Percentiles rank a stretch among this genome's conserved stretches.
These are phyloP conservation scores for Magnusiomyces magnusii DNA, from an alignment of 1,139 yeast genomes.

Conservation along the genomic window DNA sequence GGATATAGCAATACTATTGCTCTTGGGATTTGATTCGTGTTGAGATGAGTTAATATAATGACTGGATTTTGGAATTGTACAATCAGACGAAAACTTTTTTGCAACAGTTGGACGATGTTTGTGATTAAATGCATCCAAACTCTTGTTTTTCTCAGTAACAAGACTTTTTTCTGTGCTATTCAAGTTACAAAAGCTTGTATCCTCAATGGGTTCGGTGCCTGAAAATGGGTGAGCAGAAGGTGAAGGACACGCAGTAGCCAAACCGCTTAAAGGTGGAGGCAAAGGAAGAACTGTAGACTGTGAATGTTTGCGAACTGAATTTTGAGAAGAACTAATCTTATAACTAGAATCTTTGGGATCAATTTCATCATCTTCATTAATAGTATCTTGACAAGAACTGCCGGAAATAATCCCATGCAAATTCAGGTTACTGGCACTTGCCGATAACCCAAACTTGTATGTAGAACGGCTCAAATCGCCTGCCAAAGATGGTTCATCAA, in stretches of 20 bases:
- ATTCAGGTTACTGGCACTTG: background rate
- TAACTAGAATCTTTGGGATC: background rate
- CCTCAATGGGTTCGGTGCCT: background rate
- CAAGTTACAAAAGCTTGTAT: background rate
- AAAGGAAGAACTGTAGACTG: background rate
- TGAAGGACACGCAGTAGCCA: background rate
- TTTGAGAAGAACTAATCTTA: background rate
- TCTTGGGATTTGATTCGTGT: no score
- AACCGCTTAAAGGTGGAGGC: background rate
- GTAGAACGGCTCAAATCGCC: background rate
- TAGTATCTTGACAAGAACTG: background rate
- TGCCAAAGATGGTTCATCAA: background rate
- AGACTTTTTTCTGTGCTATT: background rate
- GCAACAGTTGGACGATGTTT: background rate
- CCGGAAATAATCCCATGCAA: background rate
- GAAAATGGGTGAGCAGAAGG: background rate
- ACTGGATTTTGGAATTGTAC: background rate
- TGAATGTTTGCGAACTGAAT: background rate
- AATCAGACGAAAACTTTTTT: background rate
- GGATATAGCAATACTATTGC: background rate
- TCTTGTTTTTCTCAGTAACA: background rate
- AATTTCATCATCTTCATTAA: background rate
- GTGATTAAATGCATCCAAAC: no score
- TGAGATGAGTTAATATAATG: background rate
- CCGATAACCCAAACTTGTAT: background rate